Base-by-base conservation (phyloP, 768 basidiomycete genomes). In the Suillus clintonianus region DNA sequence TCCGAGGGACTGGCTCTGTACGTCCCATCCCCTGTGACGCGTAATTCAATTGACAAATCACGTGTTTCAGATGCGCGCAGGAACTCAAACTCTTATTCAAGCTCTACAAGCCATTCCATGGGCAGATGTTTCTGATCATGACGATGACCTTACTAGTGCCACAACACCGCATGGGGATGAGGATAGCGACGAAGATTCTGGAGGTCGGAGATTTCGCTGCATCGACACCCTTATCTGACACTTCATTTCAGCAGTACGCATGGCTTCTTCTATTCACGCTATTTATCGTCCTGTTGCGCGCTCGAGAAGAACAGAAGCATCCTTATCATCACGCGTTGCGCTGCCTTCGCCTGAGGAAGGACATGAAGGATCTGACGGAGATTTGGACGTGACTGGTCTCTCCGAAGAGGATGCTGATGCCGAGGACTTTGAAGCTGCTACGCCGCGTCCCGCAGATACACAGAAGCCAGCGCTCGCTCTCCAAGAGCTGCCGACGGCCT, bases 41-140 rank as follows among this genome's bases (percentile, higher is more conserved):
- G 55, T 42, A 19, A 39, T 7, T 24, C 60, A 43, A 56, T 63
- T 63, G 63, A 64, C 53, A 68, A 62, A 62, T 41, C 24, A 57
- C 24, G 56, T 41, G 56, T 39, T 66, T 42, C 71, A 95, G 93
- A 90, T 95, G 87, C 89, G 91, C 45, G 86, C 88, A 30, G 93
- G 93, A 17, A 95, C 93, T 3, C 94, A 95, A 72, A 91, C 93
- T 3, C 85, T 95, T 57, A 94, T 95, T 43, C 93, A 94, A 77
- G 93, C 91, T 4, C 81, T 95, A 15, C 93, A 94, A 70, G 93
- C 92, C 2, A 81, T 94, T 47, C 94, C 93, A 22, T 91, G 89
- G 89, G 82, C 84, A 39, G 86, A 88, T 45, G 84, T 83, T 64
- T 81, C 84, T 10, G 90, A 93, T 66, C 87, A 86, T 62, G 88